Evolutionary conservation across 176 grass and related monocot species (phyloP).

Genomic region (Triticum timopheevii): DNA sequence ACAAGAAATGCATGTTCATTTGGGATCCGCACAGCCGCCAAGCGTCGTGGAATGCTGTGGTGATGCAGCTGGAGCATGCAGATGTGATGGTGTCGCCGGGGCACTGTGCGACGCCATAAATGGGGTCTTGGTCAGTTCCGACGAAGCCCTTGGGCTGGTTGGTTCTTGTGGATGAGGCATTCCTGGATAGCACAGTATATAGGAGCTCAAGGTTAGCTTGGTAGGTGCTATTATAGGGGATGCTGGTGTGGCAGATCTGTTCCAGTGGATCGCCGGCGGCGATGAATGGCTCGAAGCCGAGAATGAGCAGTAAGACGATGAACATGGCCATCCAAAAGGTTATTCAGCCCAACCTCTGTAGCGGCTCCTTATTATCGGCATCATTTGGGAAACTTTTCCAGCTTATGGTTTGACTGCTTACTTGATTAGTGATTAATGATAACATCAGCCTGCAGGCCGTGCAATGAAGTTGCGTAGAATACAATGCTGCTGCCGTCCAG

Average conservation of each 20-base stretch:
- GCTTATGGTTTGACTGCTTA: not conserved
- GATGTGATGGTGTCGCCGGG: not conserved
- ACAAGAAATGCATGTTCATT: not conserved
- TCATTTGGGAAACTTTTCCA: not conserved
- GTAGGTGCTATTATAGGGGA: constrained; percentile 1
- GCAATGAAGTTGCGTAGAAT: not conserved
- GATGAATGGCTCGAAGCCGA: not conserved
- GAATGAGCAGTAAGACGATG: not conserved
- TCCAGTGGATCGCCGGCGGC: not conserved
- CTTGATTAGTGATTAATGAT: not conserved
- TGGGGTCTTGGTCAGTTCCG: constrained; percentile 2
- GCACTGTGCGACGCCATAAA: constrained; percentile 25
- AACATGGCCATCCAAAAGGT: not conserved
- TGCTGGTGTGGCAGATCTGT: not conserved
- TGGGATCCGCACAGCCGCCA: not conserved
- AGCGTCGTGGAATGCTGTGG: not conserved
- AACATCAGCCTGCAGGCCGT: not conserved
- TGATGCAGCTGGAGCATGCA: not conserved
- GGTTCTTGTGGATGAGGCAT: not conserved
- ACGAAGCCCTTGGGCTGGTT: not conserved
- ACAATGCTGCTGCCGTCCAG: not conserved
- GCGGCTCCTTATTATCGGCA: not conserved
- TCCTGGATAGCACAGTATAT: not conserved
- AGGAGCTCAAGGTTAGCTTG: constrained; percentile 30
- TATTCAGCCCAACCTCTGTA: not conserved